Evolutionary conservation across 2,329 filamentous ascomycete species (phyloP), one percentile per base, ranked within the genome.

Genomic region (Aspergillus terreus): DNA sequence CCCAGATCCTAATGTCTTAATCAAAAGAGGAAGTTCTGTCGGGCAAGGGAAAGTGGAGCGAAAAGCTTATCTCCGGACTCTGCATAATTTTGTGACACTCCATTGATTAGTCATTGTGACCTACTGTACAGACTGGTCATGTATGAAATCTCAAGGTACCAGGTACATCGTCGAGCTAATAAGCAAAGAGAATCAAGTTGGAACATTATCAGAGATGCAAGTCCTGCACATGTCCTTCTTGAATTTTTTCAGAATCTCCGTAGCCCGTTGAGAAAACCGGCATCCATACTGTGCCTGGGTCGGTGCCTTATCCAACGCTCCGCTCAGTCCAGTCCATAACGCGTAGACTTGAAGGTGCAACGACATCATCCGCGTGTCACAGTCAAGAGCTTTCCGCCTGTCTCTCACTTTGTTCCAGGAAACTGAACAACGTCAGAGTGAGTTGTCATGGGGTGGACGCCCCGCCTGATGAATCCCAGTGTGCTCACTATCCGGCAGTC

Each of bases 401-500:
- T 30, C 27, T 30, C 27, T 10, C 27, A 1, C 6, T 10, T 30
- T 30, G 10, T 30, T 7, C 27, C 27, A 30, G 7, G 27, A 30
- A 30, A 30, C 27, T 30, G 27, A 10, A 30, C 27, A 30, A 30
- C 27, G 27, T 54, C 52, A 30, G 47, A 50, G 47, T 59, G 53
- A 52, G 58, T 61, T 60, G 60, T 58, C 58, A 57, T 32, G 50
- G 48, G 55, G 35, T n/a, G 7, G 35, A 6, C 35, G 15, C 35
- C 15, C 14, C 14, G 35, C 35, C 27, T 30, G 27, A 30, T 30
- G 27, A 30, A 30, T 9, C 10, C 7, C 27, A 30, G 27, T 30
- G 27, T 30, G 15, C 35, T 38, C 35, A 11, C 3, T 38, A 38
- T 38, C 35, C 6, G 33, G 33, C 7, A 38, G 35, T 38, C 55